Conservation (phyloP, 441 rosid species). For the Viola pubescens region DNA sequence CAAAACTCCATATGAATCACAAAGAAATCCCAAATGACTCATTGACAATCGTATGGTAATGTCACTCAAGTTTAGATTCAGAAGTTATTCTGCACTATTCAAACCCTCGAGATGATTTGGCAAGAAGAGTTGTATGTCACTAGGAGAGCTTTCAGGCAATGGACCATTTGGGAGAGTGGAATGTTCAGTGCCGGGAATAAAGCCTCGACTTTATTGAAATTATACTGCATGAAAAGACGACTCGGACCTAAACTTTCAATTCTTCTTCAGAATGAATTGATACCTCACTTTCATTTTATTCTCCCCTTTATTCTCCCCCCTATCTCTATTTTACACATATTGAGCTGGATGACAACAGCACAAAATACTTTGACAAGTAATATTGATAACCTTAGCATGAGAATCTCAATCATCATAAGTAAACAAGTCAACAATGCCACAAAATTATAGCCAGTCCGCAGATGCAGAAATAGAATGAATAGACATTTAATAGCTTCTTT, state of each 20-base stretch:
- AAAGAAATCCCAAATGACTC: conserved; percentile 17
- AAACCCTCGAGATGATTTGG: background rate
- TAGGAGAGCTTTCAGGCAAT: background rate
- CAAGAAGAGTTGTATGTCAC: background rate
- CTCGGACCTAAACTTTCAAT: background rate
- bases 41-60: background rate
- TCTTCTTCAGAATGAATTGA: background rate
- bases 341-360: background rate
- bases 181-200: background rate
- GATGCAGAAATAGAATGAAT: background rate
- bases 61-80: conserved; percentile 17
- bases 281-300: too few species aligned
- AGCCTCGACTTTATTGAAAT: background rate
- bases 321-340: background rate
- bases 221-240: background rate
- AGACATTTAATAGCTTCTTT: background rate
- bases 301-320: background rate
- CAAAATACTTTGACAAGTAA: background rate
- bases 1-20: conserved; percentile 45
- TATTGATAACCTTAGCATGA: background rate
- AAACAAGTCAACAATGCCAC: conserved; percentile 3
- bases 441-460: background rate
- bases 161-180: background rate
- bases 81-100: conserved; percentile 6
- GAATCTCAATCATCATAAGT: conserved; percentile 9